phyloP scores from a whole-genome alignment of 75 land plant genomes.

The Cunninghamia lanceolata region DNA sequence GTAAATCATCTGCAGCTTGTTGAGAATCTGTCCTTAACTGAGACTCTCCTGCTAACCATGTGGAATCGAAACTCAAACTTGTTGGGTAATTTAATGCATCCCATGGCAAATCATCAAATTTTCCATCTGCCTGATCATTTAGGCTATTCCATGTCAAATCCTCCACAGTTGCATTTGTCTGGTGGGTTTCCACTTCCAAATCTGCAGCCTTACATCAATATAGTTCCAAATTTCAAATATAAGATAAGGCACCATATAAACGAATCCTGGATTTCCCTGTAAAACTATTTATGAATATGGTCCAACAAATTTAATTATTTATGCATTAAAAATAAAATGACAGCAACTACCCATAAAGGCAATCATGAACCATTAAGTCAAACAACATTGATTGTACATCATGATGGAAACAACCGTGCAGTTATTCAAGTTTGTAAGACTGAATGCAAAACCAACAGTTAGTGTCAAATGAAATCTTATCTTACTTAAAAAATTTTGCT shows the following conservation, averaged over 20 bases:
- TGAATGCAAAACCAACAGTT: not conserved
- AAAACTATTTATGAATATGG: not conserved
- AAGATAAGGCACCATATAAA: not conserved
- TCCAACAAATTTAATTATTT: not conserved
- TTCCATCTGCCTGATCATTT: constrained; percentile 12
- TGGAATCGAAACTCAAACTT: constrained; percentile 10
- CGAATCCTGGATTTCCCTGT: not conserved
- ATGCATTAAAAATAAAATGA: not conserved
- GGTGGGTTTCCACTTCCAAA: not conserved
- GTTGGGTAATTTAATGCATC: constrained; percentile 15
- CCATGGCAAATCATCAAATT: constrained; percentile 15
- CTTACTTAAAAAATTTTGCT: not conserved
- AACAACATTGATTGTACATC: not conserved
- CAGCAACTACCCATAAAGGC: not conserved
- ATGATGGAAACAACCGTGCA: not conserved
- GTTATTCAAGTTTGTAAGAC: not conserved
- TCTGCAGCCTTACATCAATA: not conserved
- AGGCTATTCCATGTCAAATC: not conserved
- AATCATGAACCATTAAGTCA: not conserved
- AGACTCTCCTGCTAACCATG: constrained; percentile 32
- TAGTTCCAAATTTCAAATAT: not conserved
- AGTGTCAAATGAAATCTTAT: not conserved
- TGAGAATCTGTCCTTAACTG: constrained; percentile 54
- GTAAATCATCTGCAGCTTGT: constrained; percentile 47
- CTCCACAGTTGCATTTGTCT: not conserved